A percentile compares a stretch with the other conserved stretches of the same genome.
phyloP scores from a whole-genome alignment of 169 alveolate species.

The Eimeria zaria region DNA sequence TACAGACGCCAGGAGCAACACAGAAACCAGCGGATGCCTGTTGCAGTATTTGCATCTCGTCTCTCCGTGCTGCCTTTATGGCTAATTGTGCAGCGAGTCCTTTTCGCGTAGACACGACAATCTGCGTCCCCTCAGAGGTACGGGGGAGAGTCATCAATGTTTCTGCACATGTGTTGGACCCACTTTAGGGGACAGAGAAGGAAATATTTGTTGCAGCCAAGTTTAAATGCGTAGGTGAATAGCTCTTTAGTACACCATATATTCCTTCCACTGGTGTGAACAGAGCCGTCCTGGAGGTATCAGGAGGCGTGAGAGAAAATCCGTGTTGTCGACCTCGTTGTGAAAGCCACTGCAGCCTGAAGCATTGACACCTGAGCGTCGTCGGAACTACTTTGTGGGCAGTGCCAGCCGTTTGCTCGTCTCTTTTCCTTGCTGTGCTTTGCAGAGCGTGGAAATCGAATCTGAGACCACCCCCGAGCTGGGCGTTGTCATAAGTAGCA shows the following conservation, averaged over 20 bases:
- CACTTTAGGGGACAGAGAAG: not conserved
- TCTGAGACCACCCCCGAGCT: conserved; percentile 4
- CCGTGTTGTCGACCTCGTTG: not conserved
- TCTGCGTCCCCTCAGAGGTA: conserved; percentile 16
- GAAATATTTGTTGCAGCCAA: not conserved
- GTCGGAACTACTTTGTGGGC: not conserved
- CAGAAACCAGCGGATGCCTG: conserved; percentile 40
- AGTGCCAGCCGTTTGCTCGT: not conserved
- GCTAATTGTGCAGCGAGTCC: not conserved
- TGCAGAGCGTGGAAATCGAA: conserved; percentile 39
- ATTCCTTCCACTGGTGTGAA: not conserved
- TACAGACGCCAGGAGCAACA: not conserved
- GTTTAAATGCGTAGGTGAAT: not conserved
- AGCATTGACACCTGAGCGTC: not conserved
- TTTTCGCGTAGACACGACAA: not conserved
- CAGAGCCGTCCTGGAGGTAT: not conserved
- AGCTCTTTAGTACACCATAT: not conserved
- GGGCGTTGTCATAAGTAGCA: conserved; percentile 50
- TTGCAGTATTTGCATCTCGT: conserved; percentile 30
- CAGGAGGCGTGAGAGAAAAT: not conserved
- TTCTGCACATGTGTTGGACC: not conserved
- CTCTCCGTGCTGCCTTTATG: conserved; percentile 23
- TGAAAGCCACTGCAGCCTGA: not conserved
- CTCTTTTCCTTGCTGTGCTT: not conserved
- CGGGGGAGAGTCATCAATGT: not conserved